Base-by-base conservation (phyloP, 768 basidiomycete genomes). In the Serendipita vermifera region DNA sequence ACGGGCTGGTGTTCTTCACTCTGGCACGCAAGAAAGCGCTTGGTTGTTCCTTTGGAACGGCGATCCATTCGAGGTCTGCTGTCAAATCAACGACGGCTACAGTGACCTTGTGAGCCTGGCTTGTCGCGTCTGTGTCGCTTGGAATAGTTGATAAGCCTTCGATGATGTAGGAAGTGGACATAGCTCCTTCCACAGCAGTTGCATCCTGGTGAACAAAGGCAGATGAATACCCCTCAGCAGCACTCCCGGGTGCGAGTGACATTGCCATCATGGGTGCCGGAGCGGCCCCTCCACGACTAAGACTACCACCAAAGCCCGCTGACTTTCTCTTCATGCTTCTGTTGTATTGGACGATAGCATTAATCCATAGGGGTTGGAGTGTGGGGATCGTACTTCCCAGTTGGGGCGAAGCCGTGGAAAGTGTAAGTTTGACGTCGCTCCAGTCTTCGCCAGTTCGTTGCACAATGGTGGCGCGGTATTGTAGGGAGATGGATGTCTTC, bases 391-490 rank as follows among this genome's bases (percentile, higher is more conserved):
- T 58, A 5, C 62, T 58, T 27, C 60, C 62, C n/a, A 51, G 58
- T n/a, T 39, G 53, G 9, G 60, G 63, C 6, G 61, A 54, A 0
- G 61, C 73, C 1, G 80, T 80, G 65, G 76, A 80, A 26, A 83
- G 68, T 4, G 72, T 77, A 31, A 82, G 68, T 1, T 70, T 58
- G 1, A 76, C 70, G 58, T 73, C 67, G 22, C 62, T 70, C 81
- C 81, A 83, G 58, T 80, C 76, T 61, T 83, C 81, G 11, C 81
- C 81, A 0, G 81, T 80, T 60, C 64, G 65, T 60, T 83, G 80
- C 0, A 63, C 67, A 48, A 82, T 69, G 27, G 71, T 68, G 0
- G 79, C 79, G 24, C 76, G 75, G 61, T 81, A 82, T 58, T 79
- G 74, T 7, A 83, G 69, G 2, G 71, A 59, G 24, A 80, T 72